These are phyloP conservation scores for Cyberlindnera nakhonratchasimensis DNA, from an alignment of 805 yeast species.

Conservation along the genomic window DNA sequence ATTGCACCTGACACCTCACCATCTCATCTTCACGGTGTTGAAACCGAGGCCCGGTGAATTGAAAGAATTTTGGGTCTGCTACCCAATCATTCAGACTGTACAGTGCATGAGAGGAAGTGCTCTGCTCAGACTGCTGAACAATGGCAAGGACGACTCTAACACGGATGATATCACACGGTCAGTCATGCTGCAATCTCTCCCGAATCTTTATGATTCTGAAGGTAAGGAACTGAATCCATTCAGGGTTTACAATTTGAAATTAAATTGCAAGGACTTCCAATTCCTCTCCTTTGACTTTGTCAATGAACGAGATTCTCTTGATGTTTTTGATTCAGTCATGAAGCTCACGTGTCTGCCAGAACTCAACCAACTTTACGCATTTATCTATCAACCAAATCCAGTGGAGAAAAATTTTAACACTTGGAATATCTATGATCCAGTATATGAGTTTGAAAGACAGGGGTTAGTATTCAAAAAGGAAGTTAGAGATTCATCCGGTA, in stretches of 20 bases:
- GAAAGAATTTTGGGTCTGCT: conserved; percentile 87
- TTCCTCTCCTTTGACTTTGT: conserved; percentile 73
- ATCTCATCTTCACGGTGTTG: conserved; percentile 54
- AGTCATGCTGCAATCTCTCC: conserved; percentile 13
- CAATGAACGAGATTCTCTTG: conserved; percentile 55
- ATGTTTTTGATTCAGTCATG: conserved; percentile 70
- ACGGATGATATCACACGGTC: conserved; percentile 14
- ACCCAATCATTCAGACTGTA: conserved; percentile 66
- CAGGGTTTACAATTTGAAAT: conserved; percentile 52
- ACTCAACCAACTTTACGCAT: conserved; percentile 71
- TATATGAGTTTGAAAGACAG: conserved; percentile 68
- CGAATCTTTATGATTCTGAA: conserved; percentile 12
- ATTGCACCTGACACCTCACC: conserved; percentile 71
- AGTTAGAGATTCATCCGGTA: conserved; percentile 12
- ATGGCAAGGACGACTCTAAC: conserved; percentile 5
- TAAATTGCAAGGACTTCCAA: conserved; percentile 83
- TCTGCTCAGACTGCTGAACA: conserved; percentile 24
- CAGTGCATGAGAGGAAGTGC: conserved; percentile 49
- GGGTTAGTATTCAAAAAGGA: conserved; percentile 42
- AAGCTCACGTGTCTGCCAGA: conserved; percentile 55
- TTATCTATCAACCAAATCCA: conserved; percentile 69
- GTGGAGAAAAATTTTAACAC: conserved; percentile 61
- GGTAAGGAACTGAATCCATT: conserved; percentile 27
- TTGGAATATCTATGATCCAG: conserved; percentile 68
- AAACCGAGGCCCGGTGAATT: conserved; percentile 19